Evolutionary conservation across 2,329 filamentous ascomycete species (phyloP), one percentile per base, ranked within the genome.

Genomic region (Teratosphaeria gauchensis): DNA sequence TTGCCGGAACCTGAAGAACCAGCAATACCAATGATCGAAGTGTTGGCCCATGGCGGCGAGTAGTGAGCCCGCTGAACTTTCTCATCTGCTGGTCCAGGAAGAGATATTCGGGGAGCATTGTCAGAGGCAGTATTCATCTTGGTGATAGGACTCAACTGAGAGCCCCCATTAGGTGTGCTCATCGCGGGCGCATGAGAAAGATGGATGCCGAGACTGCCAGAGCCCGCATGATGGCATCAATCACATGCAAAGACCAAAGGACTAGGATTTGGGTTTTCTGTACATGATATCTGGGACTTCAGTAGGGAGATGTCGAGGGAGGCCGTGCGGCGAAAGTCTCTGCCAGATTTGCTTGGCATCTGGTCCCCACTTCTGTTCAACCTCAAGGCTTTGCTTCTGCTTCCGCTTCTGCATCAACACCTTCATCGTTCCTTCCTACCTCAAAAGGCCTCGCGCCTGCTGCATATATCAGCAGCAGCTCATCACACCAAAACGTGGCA

Each of bases 1-100:
- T 99, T 99, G 59, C 92, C 86, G 30, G 92, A 97, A 51, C 94
- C 94, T 31, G 92, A 97, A 75, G 90, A 94, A 42, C 94, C 94
- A 64, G 94, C 92, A 67, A 99, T 88, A 55, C 91, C 94, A 72
- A 99, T 96, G 69, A 99, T 96, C 76, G 89, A 92, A 67, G 96
- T 86, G 75, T 97, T 89, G 56, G 89, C 89, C 94, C 94, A 99
- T 73, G 94, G 94, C 61, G 94, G 94, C 63, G 87, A 88, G 76
- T 97, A 99, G 67, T 91, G 88, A 63, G 84, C 86, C 64, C 72
- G 65, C 53, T 69, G 63, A 46, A 57, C 58, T 55, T 55, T 35
- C 12, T 58, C 54, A 4, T 56, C 55, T n/a, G 33, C 19, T 4
- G 32, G 35, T 16, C 35, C 19, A 56, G 46, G 24, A 8, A 21